Base-by-base conservation (phyloP, 2,329 filamentous ascomycete species). In the Botryosphaeria dothidea region DNA sequence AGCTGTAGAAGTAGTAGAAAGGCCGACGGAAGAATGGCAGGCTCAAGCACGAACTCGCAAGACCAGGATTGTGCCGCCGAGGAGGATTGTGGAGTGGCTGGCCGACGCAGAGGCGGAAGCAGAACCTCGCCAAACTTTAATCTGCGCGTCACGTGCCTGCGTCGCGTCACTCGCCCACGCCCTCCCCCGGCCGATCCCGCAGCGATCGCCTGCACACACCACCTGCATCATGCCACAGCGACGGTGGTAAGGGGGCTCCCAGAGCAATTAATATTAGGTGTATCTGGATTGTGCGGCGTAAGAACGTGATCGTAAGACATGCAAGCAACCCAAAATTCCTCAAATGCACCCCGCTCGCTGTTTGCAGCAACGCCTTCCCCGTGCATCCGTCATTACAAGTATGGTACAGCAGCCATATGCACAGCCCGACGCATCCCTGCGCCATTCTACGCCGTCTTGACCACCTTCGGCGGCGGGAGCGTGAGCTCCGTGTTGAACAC, bases 401-500 rank as follows among this genome's bases (percentile, higher is more conserved):
- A 58, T 36, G 45, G 21, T 64, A 64, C 49, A 64, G 52, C 62
- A 60, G 21, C 45, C 29, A 43, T 21, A 62, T 38, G 36, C 38
- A 23, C 60, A 62, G 23, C 46, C 6, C 19, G 29, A 54, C 23
- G 51, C 31, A 15, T 36, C 2, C n/a, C 21, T 29, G 49, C 21
- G 27, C n/a, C 11, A 11, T 11, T 19, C 69, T 68, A 79, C 8
- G 70, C 66, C 23, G 78, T 76, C 77, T 84, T 84, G 67, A 84
- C 67, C 27, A 84, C 77, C 78, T 84, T 84, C 3, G 81, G 74
- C n/a, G 79, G 70, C 56, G 72, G 75, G 70, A 81, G 81, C 62
- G 84, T 79, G 61, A 99, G 83, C 80, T 96, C 90, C 1, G 95
- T 99, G 69, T 93, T 92, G 75, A 99, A 99, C 6, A 99, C 81